Conservation (phyloP, 371 early-diverging fungal species). For the Dichotomocladium elegans region DNA sequence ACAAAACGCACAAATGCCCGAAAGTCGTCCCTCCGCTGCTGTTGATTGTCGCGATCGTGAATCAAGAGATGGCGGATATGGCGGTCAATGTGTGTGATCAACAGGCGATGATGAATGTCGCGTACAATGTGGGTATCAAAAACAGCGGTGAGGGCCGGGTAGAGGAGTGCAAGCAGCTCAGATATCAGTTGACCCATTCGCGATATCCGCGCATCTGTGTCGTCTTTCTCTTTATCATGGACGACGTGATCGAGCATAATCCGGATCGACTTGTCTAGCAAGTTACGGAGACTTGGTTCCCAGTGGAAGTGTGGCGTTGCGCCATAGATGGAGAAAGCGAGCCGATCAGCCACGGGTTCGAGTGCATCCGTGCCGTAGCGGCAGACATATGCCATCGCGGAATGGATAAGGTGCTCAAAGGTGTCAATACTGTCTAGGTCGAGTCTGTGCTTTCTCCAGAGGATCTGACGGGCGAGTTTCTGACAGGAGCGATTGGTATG, state of each 20-base stretch:
- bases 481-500: constrained; percentile 25
- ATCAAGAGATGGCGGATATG: constrained; percentile 24
- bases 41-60: constrained; percentile 20
- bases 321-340: constrained; percentile 39
- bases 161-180: constrained; percentile 23
- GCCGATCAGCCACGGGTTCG: constrained; percentile 32
- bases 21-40: constrained; percentile 14
- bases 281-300: constrained; percentile 35
- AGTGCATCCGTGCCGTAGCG: constrained; percentile 18
- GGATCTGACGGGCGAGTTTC: constrained; percentile 24
- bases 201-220: neutral
- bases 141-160: constrained; percentile 30
- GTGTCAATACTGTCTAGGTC: constrained; percentile 25
- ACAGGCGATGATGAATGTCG: constrained; percentile 27
- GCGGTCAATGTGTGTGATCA: constrained; percentile 33
- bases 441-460: constrained; percentile 34
- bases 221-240: constrained; percentile 12
- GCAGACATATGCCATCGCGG: constrained; percentile 20
- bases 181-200: constrained; percentile 24
- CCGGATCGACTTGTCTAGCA: constrained; percentile 38
- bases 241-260: constrained; percentile 40
- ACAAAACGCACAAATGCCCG: constrained; percentile 35
- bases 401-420: constrained; percentile 22
- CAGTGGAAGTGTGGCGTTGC: constrained; percentile 31
- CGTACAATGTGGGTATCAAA: constrained; percentile 30